Evolutionary conservation across 2,329 filamentous ascomycete genomes (phyloP), one percentile per base, ranked within the genome.

Genomic region (Xylaria sp.): DNA sequence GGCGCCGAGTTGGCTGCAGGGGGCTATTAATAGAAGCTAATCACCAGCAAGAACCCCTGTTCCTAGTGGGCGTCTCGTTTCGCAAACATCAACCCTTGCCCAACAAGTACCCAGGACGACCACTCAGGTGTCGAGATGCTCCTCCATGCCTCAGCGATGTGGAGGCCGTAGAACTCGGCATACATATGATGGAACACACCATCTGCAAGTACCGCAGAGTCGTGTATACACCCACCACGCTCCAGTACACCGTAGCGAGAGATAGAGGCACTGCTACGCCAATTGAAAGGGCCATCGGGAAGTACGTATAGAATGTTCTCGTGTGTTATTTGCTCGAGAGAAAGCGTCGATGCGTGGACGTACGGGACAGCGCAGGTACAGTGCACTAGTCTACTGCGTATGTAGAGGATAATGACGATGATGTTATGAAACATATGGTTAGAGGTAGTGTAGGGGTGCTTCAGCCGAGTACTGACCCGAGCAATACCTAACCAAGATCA

Each of bases 81-180:
- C 73, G 74, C 73, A 76, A 75, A 76, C 73, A 72, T 70, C 64
- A 65, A 66, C 50, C 73, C 74, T 61, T 74, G 69, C 67, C 58
- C 42, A 39, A 60, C 62, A 9, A 61, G 65, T 33, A 38, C 60
- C 47, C 17, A 61, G 56, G 63, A 31, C 62, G 65, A 42, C 74
- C 74, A 76, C 55, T 75, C 67, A 75, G 45, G 67, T 67, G 38
- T 45, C 55, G 51, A 47, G 53, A 66, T 57, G 44, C 55, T 58
- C 22, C 66, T 69, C 68, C 66, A 67, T 63, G 56, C 65, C 61
- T 61, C 66, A 66, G 66, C 69, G 67, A 67, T 56, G 70, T 67
- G 70, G 66, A 67, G 64, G 67, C 64, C 50, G 45, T 45, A 56
- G 67, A 59, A 61, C 66, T 69, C 65, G 67, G 68, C 68, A 69